A percentile compares a stretch with the other conserved stretches of the same genome.
phyloP scores from a whole-genome alignment of 2,329 filamentous ascomycete species.

The Microsporum canis region DNA sequence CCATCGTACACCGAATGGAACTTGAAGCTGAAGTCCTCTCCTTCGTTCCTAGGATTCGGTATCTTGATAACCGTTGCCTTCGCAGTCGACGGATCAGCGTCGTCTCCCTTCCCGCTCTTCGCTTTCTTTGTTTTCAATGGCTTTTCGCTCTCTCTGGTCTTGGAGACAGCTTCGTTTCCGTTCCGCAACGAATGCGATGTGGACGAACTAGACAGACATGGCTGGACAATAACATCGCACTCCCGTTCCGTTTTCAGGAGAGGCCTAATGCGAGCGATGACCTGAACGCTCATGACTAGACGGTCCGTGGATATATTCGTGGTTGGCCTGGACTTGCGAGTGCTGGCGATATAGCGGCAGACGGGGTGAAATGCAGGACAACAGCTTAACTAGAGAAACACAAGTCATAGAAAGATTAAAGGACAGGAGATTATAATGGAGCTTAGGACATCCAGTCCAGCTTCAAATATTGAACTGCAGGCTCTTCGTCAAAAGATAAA shows the following conservation, averaged over 20 bases:
- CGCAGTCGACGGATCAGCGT: constrained; percentile 33
- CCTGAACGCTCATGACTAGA: constrained; percentile 49
- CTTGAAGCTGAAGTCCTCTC: constrained; percentile 83
- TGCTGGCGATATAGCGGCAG: background rate
- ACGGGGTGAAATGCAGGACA: background rate
- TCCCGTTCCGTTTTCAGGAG: constrained; percentile 76
- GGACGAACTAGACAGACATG: constrained; percentile 34
- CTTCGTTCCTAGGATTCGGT: constrained; percentile 84
- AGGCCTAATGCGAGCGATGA: constrained; percentile 83
- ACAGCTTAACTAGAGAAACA: background rate
- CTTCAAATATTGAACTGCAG: background rate
- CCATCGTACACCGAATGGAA: constrained; percentile 90
- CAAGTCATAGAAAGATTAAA: background rate
- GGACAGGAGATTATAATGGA: background rate
- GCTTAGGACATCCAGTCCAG: background rate
- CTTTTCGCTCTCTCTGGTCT: background rate
- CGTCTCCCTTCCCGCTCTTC: constrained; percentile 20
- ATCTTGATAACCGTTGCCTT: constrained; percentile 66
- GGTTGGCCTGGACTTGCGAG: background rate
- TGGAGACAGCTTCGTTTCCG: background rate
- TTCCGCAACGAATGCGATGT: background rate
- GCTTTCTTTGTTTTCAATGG: background rate
- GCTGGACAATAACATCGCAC: constrained; percentile 75
- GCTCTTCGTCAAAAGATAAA: background rate
- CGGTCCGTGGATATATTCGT: background rate